These are phyloP conservation scores for Pichia heedii DNA, from an alignment of 805 yeast genomes.

Conservation along the genomic window DNA sequence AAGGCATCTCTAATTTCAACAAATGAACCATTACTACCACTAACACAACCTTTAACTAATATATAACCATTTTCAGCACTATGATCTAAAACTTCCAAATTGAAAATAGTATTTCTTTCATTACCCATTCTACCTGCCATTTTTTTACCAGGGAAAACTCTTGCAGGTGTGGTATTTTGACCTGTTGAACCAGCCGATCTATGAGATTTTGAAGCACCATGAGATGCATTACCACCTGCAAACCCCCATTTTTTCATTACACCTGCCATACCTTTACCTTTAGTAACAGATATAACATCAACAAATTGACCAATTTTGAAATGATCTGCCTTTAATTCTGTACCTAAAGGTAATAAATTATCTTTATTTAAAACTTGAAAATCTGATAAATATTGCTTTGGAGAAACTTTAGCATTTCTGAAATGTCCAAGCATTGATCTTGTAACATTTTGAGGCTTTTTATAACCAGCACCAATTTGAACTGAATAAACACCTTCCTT, in stretches of 20 bases:
- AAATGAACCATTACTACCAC: constrained; percentile 75
- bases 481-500: constrained; percentile 79
- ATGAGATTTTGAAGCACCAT: constrained; percentile 90
- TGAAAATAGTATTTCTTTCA: constrained; percentile 61
- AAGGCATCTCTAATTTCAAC: constrained; percentile 77
- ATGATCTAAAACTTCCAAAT: constrained; percentile 65
- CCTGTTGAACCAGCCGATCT: constrained; percentile 98
- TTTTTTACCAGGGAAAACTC: constrained; percentile 92
- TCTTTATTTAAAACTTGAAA: constrained; percentile 63
- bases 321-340: constrained; percentile 72
- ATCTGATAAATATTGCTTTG: constrained; percentile 67
- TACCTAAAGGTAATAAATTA: constrained; percentile 69
- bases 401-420: constrained; percentile 71
- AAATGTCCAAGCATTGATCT: constrained; percentile 67
- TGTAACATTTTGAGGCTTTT: constrained; percentile 50
- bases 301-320: constrained; percentile 77
- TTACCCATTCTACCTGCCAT: constrained; percentile 98
- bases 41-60: constrained; percentile 80
- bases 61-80: constrained; percentile 77
- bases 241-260: constrained; percentile 95
- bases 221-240: constrained; percentile 83
- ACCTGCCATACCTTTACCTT: constrained; percentile 97
- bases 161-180: constrained; percentile 91
- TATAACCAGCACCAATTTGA: constrained; percentile 73
- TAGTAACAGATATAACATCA: constrained; percentile 68